Percentiles rank a stretch among this genome's conserved stretches.
These are phyloP conservation scores for Mucor lusitanicus DNA, from an alignment of 371 early-diverging fungal genomes.

Conservation along the genomic window DNA sequence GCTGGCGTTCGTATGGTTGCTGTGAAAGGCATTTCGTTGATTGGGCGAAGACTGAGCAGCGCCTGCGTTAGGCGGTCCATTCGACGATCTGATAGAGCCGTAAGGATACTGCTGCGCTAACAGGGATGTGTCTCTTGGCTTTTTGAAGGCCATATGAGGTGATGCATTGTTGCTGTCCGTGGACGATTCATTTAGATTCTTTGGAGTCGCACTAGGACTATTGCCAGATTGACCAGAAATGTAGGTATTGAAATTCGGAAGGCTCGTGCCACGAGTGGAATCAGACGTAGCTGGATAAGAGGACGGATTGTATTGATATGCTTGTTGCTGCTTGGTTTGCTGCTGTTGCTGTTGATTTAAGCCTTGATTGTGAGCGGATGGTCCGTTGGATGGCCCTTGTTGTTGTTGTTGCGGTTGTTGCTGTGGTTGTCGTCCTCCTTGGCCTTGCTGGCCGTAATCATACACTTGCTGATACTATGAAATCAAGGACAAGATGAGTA, in stretches of 20 bases:
- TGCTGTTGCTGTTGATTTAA: neutral
- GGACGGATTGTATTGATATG: neutral
- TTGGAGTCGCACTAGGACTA: neutral
- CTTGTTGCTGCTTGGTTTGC: slow-evolving; percentile 2
- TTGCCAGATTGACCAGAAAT: slow-evolving; percentile 3
- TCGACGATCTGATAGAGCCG: neutral
- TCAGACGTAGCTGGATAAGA: neutral
- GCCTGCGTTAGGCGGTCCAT: neutral
- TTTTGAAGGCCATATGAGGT: slow-evolving; percentile 1
- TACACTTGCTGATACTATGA: slow-evolving; percentile 25
- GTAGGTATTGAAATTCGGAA: slow-evolving; percentile 12
- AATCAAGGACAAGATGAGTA: slow-evolving; percentile 3
- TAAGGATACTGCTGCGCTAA: neutral
- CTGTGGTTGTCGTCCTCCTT: neutral
- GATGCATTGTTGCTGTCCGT: neutral
- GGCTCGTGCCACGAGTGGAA: neutral
- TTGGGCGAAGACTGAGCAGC: neutral
- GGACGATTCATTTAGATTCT: neutral
- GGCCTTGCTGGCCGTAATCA: slow-evolving; percentile 17
- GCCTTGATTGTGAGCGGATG: neutral
- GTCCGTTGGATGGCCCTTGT: neutral
- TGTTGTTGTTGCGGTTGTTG: slow-evolving; percentile 1
- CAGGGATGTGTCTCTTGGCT: neutral
- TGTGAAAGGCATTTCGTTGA: neutral
- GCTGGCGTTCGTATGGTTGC: neutral